Conservation (phyloP, 2,329 filamentous ascomycete species). For the Huntiella abstrusa region DNA sequence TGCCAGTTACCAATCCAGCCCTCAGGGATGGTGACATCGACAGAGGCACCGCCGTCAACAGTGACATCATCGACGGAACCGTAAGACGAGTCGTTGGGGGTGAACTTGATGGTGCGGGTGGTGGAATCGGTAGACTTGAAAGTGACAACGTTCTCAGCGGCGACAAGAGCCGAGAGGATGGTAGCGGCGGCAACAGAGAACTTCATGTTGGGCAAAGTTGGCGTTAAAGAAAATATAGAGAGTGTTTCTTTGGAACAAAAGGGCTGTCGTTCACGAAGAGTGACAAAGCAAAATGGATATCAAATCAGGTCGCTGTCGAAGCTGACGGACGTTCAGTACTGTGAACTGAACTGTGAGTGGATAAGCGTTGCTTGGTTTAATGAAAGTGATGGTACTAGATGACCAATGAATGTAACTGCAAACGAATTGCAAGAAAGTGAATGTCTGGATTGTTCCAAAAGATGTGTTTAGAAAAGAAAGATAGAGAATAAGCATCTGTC, state of each 20-base stretch:
- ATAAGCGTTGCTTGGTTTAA: constrained; percentile 1
- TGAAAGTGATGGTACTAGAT: constrained; percentile 5
- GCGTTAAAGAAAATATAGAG: background rate
- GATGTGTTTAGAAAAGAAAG: background rate
- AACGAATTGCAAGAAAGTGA: constrained; percentile 2
- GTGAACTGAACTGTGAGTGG: background rate
- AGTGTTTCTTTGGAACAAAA: background rate
- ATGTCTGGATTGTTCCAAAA: background rate
- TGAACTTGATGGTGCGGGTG: constrained; percentile 32
- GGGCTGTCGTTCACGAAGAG: background rate
- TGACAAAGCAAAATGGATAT: background rate
- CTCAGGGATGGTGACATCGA: constrained; percentile 24
- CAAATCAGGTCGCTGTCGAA: background rate
- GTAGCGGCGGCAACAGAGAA: constrained; percentile 22
- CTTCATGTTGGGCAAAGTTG: constrained; percentile 4
- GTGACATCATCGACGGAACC: constrained; percentile 20
- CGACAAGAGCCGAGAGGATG: constrained; percentile 25
- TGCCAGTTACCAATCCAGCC: constrained; percentile 32
- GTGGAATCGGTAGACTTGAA: constrained; percentile 39
- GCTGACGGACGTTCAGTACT: background rate
- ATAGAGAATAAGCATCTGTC: background rate
- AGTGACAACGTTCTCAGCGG: constrained; percentile 32
- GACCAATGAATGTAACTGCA: constrained; percentile 5
- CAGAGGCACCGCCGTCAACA: constrained; percentile 21
- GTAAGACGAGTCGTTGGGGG: constrained; percentile 21